Percentiles rank a stretch among this genome's conserved stretches.
These are phyloP conservation scores for Epichloe typhina DNA, from an alignment of 2,329 filamentous ascomycete genomes.

Conservation along the genomic window DNA sequence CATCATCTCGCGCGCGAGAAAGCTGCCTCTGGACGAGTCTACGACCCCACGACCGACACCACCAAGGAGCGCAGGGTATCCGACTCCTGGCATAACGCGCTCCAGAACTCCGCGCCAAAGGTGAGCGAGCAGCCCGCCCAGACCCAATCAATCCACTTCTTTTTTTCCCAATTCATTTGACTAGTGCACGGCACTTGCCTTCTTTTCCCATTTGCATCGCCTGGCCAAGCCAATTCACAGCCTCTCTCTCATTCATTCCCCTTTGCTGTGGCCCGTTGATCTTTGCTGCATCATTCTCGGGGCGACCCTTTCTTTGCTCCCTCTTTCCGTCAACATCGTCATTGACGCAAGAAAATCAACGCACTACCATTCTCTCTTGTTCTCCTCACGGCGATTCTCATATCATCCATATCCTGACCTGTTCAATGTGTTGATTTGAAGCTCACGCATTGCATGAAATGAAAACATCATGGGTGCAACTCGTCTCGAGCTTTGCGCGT, in stretches of 20 bases:
- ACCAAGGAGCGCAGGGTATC: slow-evolving; percentile 33
- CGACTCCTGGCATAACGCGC: slow-evolving; percentile 35
- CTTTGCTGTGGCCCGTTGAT: neutral
- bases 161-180: slow-evolving; percentile 9
- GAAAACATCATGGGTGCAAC: neutral
- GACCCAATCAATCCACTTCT: slow-evolving; percentile 14
- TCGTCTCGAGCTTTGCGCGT: neutral
- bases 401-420: neutral
- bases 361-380: neutral
- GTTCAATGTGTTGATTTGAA: neutral
- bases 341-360: neutral
- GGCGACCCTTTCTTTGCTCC: neutral
- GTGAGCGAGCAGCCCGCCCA: slow-evolving; percentile 26
- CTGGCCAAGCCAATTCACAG: neutral
- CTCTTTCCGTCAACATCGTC: neutral
- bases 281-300: neutral
- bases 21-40: slow-evolving; percentile 32
- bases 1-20: slow-evolving; percentile 25
- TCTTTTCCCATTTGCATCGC: slow-evolving; percentile 4
- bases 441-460: neutral
- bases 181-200: slow-evolving; percentile 8
- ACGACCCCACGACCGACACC: slow-evolving; percentile 40
- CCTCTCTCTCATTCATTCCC: neutral
- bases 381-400: neutral
- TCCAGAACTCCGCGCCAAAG: slow-evolving; percentile 32